Evolutionary conservation across 2,329 filamentous ascomycete species (phyloP), one percentile per base, ranked within the genome.

Genomic region (Boeremia lycopersici): DNA sequence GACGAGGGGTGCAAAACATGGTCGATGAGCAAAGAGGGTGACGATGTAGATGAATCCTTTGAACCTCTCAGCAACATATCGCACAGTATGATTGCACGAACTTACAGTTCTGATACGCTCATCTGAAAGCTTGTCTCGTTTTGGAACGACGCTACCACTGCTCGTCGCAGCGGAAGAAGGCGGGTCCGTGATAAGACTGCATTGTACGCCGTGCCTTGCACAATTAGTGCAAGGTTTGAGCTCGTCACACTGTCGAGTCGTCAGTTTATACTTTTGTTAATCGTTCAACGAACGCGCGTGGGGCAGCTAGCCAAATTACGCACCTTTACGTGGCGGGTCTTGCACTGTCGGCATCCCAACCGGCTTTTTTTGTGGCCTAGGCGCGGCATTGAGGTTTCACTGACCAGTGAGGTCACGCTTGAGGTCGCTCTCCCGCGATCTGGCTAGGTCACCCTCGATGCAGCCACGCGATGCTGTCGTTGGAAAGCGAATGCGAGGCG

Each of bases 241-340:
- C 60, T 76, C 73, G 51, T 76, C 73, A 59, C 73, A 76, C 73
- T 76, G 53, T 17, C 9, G 26, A n/a, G 9, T n/a, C n/a, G 26
- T 49, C 36, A 53, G 50, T 39, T 40, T 28, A 31, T 35, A 42
- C 28, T 43, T 17, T 36, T n/a, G 26, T 43, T 44, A 29, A 48
- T 28, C 15, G 15, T 43, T 28, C 23, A 11, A 31, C 43, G 44
- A 41, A 48, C 25, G 29, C 38, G 41, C 29, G 50, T 57, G 6
- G 11, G 28, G 41, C 36, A 28, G 31, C 36, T 40, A 38, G 49
- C 30, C 25, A 33, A 29, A 34, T 4, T 42, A 58, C 67, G 47
- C 59, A 74, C 73, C 63, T 75, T 75, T 11, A 75, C 73, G 56
- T 74, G 73, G 44, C 73, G 67, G 44, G 65, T 63, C 59, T 75